A percentile compares a stretch with the other conserved stretches of the same genome.
These are phyloP conservation scores for Pythium rhizo-oryzae DNA, from an alignment of 352 stramenopile genomes.

Conservation along the genomic window DNA sequence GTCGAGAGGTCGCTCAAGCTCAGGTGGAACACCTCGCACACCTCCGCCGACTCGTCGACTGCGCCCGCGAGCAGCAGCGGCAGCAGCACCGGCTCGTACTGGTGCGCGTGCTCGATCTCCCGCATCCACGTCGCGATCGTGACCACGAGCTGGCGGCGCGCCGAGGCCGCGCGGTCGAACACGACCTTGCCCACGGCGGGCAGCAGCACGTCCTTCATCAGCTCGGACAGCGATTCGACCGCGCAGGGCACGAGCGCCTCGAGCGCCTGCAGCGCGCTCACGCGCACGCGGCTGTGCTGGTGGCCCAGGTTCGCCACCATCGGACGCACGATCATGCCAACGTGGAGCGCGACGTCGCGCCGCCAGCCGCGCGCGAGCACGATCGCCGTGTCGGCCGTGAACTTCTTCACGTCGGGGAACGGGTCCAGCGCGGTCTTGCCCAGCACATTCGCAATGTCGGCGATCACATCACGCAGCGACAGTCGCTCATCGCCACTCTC, in stretches of 20 bases:
- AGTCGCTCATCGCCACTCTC: conserved; percentile 11
- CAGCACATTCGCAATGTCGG: conserved; percentile 68
- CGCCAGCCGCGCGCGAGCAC: conserved; percentile 56
- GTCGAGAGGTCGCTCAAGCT: conserved; percentile 48
- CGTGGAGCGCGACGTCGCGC: conserved; percentile 62
- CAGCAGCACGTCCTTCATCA: conserved; percentile 79
- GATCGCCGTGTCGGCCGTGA: conserved; percentile 64
- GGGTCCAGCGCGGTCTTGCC: conserved; percentile 71
- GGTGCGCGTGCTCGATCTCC: conserved; percentile 50
- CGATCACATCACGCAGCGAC: conserved; percentile 59
- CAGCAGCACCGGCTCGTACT: conserved; percentile 67
- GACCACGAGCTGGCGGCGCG: conserved; percentile 71
- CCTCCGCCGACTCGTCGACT: conserved; percentile 73
- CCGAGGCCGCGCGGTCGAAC: conserved; percentile 67
- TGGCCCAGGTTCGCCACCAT: conserved; percentile 74
- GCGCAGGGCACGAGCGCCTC: conserved; percentile 72
- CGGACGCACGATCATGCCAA: conserved; percentile 66
- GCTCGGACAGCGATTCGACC: conserved; percentile 59
- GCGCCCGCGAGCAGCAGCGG: conserved; percentile 66
- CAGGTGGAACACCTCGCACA: conserved; percentile 39
- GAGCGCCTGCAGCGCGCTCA: conserved; percentile 74
- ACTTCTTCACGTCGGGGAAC: conserved; percentile 85
- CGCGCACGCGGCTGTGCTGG: conserved; percentile 81
- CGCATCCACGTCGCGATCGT: conserved; percentile 65
- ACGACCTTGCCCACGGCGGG: conserved; percentile 65